A percentile compares a stretch with the other conserved stretches of the same genome.
These are phyloP conservation scores for Cordyceps farinosa DNA, from an alignment of 2,329 filamentous ascomycete genomes.

Conservation along the genomic window DNA sequence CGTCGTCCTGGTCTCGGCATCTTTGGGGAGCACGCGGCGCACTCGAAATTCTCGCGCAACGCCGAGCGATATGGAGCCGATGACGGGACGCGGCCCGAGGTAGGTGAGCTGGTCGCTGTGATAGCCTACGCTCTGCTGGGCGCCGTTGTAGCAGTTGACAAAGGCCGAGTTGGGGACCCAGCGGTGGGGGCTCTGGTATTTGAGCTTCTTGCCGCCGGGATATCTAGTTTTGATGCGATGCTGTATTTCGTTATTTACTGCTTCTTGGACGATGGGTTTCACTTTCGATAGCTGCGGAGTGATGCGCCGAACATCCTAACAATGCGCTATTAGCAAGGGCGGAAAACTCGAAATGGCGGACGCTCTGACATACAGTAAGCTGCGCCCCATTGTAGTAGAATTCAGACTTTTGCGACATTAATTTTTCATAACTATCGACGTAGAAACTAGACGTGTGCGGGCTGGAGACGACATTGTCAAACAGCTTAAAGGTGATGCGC, in stretches of 20 bases:
- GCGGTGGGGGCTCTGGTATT: slow-evolving; percentile 65
- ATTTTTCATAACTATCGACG: slow-evolving; percentile 69
- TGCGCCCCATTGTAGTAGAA: slow-evolving; percentile 82
- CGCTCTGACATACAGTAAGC: slow-evolving; percentile 48
- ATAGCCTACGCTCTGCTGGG: slow-evolving; percentile 79
- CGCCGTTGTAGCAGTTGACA: slow-evolving; percentile 89
- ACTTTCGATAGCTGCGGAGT: slow-evolving; percentile 71
- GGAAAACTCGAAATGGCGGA: not conserved
- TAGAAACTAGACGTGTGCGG: slow-evolving; percentile 84
- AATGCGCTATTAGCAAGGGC: not conserved
- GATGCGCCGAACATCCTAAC: slow-evolving; percentile 68
- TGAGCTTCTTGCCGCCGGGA: slow-evolving; percentile 67
- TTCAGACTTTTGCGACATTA: slow-evolving; percentile 66
- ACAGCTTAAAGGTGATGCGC: slow-evolving; percentile 74
- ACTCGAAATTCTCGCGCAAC: slow-evolving; percentile 93
- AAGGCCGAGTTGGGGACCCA: slow-evolving; percentile 91
- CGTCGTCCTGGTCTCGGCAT: slow-evolving; percentile 38
- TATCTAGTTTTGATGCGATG: slow-evolving; percentile 66
- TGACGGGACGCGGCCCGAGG: slow-evolving; percentile 80
- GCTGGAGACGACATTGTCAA: slow-evolving; percentile 80
- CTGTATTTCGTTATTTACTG: slow-evolving; percentile 75
- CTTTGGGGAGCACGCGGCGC: slow-evolving; percentile 65
- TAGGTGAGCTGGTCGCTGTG: slow-evolving; percentile 94
- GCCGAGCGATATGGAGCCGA: slow-evolving; percentile 85
- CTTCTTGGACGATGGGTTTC: slow-evolving; percentile 64